phyloP scores from a whole-genome alignment of 352 stramenopile species.

The Phytophthora ramorum region DNA sequence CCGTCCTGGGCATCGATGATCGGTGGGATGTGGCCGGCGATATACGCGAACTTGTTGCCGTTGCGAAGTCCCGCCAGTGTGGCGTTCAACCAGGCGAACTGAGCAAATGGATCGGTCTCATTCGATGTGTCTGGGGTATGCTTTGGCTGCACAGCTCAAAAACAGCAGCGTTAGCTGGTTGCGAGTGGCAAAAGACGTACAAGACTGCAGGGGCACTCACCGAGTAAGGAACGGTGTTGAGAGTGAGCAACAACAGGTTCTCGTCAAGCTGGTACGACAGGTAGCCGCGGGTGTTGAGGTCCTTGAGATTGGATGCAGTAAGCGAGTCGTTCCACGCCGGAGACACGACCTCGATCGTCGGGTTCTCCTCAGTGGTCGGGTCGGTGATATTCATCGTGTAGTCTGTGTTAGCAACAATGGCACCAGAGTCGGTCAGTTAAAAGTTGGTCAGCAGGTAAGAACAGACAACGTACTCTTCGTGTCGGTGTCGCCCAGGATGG shows the following conservation, averaged over 20 bases:
- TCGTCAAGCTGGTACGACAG: constrained; percentile 63
- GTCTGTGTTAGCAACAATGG: constrained; percentile 42
- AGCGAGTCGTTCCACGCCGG: constrained; percentile 56
- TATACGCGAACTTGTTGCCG: constrained; percentile 68
- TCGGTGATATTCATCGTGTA: constrained; percentile 80
- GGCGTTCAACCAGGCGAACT: constrained; percentile 90
- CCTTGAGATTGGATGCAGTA: constrained; percentile 50
- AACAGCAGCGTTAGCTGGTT: not conserved
- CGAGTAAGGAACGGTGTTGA: constrained; percentile 85
- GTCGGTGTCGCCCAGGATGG: constrained; percentile 73
- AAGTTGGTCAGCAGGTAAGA: not conserved
- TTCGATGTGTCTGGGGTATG: constrained; percentile 72
- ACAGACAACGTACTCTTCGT: constrained; percentile 44
- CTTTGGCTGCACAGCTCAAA: constrained; percentile 43
- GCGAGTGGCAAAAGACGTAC: not conserved
- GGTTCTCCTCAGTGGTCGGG: constrained; percentile 47
- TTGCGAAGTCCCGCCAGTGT: constrained; percentile 55
- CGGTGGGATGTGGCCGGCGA: constrained; percentile 91
- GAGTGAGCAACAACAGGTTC: constrained; percentile 66
- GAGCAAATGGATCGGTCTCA: constrained; percentile 81
- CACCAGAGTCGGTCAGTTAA: not conserved
- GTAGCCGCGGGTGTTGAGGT: constrained; percentile 63
- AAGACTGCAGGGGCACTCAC: constrained; percentile 26
- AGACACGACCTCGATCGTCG: constrained; percentile 61
- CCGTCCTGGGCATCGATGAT: constrained; percentile 90